A percentile compares a stretch with the other conserved stretches of the same genome.
These are phyloP conservation scores for Didymella glomerata DNA, from an alignment of 2,329 filamentous ascomycete species.

Conservation along the genomic window DNA sequence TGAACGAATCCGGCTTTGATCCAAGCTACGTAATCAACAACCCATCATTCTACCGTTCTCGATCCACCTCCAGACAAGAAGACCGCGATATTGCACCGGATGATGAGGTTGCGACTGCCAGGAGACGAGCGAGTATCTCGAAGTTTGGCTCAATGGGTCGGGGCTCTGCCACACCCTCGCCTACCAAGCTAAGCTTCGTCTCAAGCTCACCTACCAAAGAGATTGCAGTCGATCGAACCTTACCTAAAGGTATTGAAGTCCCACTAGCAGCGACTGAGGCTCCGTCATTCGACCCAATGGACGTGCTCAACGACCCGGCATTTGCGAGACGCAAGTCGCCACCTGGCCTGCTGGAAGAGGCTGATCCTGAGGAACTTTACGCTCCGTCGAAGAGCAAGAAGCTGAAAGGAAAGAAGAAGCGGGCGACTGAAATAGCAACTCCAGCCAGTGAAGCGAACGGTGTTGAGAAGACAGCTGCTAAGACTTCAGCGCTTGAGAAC, in stretches of 20 bases:
- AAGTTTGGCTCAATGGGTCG: slow-evolving; percentile 44
- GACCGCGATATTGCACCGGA: slow-evolving; percentile 43
- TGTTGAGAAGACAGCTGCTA: slow-evolving; percentile 38
- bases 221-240: slow-evolving; percentile 25
- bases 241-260: slow-evolving; percentile 48
- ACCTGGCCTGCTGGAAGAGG: slow-evolving; percentile 47
- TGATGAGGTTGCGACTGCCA: slow-evolving; percentile 45
- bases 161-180: slow-evolving; percentile 42
- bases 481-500: slow-evolving; percentile 47
- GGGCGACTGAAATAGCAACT: slow-evolving; percentile 14
- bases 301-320: slow-evolving; percentile 48
- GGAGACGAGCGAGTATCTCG: slow-evolving; percentile 40
- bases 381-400: slow-evolving; percentile 56
- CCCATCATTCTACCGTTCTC: slow-evolving; percentile 41
- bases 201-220: slow-evolving; percentile 39
- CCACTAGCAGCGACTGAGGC: slow-evolving; percentile 42
- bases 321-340: slow-evolving; percentile 48
- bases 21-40: slow-evolving; percentile 56
- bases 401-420: slow-evolving; percentile 56
- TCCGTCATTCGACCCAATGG: slow-evolving; percentile 50
- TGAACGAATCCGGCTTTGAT: slow-evolving; percentile 58
- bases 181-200: slow-evolving; percentile 36
- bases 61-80: slow-evolving; percentile 38
- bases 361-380: slow-evolving; percentile 48
- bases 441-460: slow-evolving; percentile 37